These are phyloP conservation scores for Camellia granthamiana DNA, from an alignment of 148 eudicot species.

Conservation along the genomic window DNA sequence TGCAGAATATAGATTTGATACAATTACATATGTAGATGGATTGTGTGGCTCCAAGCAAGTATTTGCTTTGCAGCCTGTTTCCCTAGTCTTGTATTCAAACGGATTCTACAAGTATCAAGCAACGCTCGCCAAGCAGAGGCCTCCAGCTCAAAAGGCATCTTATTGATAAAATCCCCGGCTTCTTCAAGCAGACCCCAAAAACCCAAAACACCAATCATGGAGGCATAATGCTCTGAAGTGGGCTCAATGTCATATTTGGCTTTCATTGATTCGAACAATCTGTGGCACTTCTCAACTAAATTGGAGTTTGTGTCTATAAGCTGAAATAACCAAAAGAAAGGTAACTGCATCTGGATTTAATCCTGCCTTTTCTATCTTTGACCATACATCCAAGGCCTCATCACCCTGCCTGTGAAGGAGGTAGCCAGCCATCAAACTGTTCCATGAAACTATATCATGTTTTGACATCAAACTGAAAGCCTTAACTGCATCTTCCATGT, in stretches of 20 bases:
- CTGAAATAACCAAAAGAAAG: slow-evolving; percentile 50
- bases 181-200: slow-evolving; percentile 73
- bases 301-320: slow-evolving; percentile 51
- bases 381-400: slow-evolving; percentile 62
- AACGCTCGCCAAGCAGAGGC: slow-evolving; percentile 74
- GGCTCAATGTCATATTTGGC: slow-evolving; percentile 47
- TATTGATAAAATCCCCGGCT: slow-evolving; percentile 56
- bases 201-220: slow-evolving; percentile 68
- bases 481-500: slow-evolving; percentile 49
- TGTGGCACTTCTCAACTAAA: slow-evolving; percentile 58
- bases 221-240: slow-evolving; percentile 67
- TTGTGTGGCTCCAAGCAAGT: slow-evolving; percentile 64
- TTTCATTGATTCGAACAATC: slow-evolving; percentile 60
- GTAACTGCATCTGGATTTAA: slow-evolving; percentile 57
- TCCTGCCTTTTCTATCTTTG: slow-evolving; percentile 39
- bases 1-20: slow-evolving; percentile 74
- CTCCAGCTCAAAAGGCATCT: slow-evolving; percentile 61
- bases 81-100: slow-evolving; percentile 38
- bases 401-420: slow-evolving; percentile 80
- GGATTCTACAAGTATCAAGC: slow-evolving; percentile 59
- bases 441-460: slow-evolving; percentile 76
- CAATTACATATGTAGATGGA: slow-evolving; percentile 62
- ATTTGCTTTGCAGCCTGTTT: slow-evolving; percentile 58
- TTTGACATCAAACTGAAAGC: slow-evolving; percentile 47
- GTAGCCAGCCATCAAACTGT: slow-evolving; percentile 64